Percentiles rank a stretch among this genome's conserved stretches.
Evolutionary conservation across 139 green algal genomes (phyloP).

Genomic region (Auxenochlorella pyrenoidosa): DNA sequence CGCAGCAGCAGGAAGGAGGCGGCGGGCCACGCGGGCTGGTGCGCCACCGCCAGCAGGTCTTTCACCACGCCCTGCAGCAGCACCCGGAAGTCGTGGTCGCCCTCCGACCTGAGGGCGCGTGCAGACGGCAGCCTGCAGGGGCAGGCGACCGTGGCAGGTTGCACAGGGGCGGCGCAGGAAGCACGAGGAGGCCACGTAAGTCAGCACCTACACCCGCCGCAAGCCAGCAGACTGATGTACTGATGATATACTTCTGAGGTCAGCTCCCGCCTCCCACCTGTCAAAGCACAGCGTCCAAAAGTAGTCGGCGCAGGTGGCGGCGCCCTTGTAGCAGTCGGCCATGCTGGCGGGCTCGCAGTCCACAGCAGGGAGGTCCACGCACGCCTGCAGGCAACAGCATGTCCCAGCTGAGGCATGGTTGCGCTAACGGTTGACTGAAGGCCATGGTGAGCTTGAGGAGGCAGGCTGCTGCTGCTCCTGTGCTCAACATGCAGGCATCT

Average conservation of each 20-base stretch:
- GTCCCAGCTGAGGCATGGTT: too few relatives aligned
- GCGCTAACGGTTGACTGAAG: too few relatives aligned
- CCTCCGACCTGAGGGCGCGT: slow-evolving; percentile 52
- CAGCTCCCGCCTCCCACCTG: slow-evolving; percentile 29
- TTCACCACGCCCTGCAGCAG: slow-evolving; percentile 67
- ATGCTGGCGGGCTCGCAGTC: slow-evolving; percentile 38
- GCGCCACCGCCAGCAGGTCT: slow-evolving; percentile 69
- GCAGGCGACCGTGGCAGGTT: not conserved
- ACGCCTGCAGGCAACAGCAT: slow-evolving; percentile 9
- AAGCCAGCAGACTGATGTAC: too few relatives aligned
- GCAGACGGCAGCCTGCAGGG: slow-evolving; percentile 56
- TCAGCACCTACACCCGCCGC: too few relatives aligned
- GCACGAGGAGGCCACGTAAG: too few relatives aligned
- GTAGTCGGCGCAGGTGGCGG: slow-evolving; percentile 46
- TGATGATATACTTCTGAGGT: too few relatives aligned
- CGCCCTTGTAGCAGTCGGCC: slow-evolving; percentile 45
- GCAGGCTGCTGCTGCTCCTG: too few relatives aligned
- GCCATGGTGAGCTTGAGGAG: too few relatives aligned
- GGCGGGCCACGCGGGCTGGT: slow-evolving; percentile 76
- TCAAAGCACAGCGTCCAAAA: slow-evolving; percentile 64
- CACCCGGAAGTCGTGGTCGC: slow-evolving; percentile 56
- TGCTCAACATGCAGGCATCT: not conserved
- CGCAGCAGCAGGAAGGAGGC: slow-evolving; percentile 72
- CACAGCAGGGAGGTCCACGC: slow-evolving; percentile 36
- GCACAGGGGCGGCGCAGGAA: too few relatives aligned